Conservation (phyloP, 2,329 filamentous ascomycete species). For the Cordyceps sp. region DNA sequence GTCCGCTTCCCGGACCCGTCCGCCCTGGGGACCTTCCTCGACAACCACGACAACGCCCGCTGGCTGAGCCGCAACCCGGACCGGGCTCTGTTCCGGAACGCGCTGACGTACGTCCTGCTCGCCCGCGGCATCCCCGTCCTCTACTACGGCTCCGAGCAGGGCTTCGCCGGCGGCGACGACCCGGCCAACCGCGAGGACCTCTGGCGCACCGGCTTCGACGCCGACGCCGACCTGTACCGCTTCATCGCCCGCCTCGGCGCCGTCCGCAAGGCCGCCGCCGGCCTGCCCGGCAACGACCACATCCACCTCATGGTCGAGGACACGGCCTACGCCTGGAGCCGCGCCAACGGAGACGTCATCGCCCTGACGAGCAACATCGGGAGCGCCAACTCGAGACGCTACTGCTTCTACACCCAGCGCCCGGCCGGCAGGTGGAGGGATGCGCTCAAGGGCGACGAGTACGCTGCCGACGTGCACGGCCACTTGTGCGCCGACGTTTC, state of each 20-base stretch:
- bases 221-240: constrained; percentile 27
- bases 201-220: constrained; percentile 35
- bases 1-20: constrained; percentile 24
- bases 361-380: constrained; percentile 28
- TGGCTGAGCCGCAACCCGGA: constrained; percentile 36
- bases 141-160: constrained; percentile 51
- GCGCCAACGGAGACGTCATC: constrained; percentile 23
- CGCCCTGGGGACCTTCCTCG: constrained; percentile 32
- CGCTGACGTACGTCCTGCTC: constrained; percentile 44
- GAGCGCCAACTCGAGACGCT: constrained; percentile 15
- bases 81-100: constrained; percentile 39
- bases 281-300: constrained; percentile 25
- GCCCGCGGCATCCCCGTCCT: constrained; percentile 45
- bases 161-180: constrained; percentile 29
- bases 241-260: constrained; percentile 22
- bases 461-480: constrained; percentile 21
- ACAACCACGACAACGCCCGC: constrained; percentile 42
- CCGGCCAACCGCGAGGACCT: constrained; percentile 38
- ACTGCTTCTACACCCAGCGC: constrained; percentile 24
- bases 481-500: constrained; percentile 21
- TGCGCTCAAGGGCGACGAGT: constrained; percentile 16
- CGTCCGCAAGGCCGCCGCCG: constrained; percentile 26
- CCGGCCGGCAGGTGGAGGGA: constrained; percentile 22
- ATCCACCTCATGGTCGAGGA: constrained; percentile 22
- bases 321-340: constrained; percentile 27